Evolutionary conservation across 1,284 basidiomycete genomes (phyloP), one percentile per base, ranked within the genome.

Genomic region (Ganoderma boninense): DNA sequence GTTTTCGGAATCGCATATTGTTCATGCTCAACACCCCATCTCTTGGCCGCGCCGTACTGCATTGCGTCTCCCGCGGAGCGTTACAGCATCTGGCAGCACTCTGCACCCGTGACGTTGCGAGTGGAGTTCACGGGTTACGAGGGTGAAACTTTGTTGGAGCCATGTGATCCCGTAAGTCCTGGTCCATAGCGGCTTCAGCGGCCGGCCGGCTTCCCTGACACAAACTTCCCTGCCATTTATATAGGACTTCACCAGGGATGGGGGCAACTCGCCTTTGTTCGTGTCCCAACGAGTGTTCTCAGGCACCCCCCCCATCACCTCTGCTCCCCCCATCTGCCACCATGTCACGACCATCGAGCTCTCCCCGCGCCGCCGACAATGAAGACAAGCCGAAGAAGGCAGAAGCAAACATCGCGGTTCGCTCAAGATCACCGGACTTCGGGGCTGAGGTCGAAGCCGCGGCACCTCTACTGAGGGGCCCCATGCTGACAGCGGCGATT

Each of bases 401-500:
- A 42, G 70, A 70, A 23, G 64, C 57, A n/a, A 62, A 57, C 20
- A 65, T 70, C 11, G 60, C 57, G 44, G 57, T 69, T 11, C 65
- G 68, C 35, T 66, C 72, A 20, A 52, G 42, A 2, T 62, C 60
- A 14, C 54, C 70, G 43, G 69, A 65, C 29, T 71, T 74, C 29
- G 75, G 73, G 4, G 71, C 70, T 16, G 74, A 76, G 65, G 75
- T 73, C 23, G 75, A 75, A 46, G 72, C 75, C 6, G 71, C 74
- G 61, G 76, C 76, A n/a, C 81, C 82, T 35, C 76, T 73, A 5
- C 75, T 87, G 66, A 83, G 83, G 38, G 86, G 87, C 7, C 77
- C 78, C 42, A 79, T 74, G 35, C 77, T 89, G 63, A 87, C 85
- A 23, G 82, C 81, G 14, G 82, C 83, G 13, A 79, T 89, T 38